Percentiles rank a stretch among this genome's conserved stretches.
Evolutionary conservation across 768 basidiomycete genomes (phyloP).

Genomic region (Boletus rufocinnamomeus): DNA sequence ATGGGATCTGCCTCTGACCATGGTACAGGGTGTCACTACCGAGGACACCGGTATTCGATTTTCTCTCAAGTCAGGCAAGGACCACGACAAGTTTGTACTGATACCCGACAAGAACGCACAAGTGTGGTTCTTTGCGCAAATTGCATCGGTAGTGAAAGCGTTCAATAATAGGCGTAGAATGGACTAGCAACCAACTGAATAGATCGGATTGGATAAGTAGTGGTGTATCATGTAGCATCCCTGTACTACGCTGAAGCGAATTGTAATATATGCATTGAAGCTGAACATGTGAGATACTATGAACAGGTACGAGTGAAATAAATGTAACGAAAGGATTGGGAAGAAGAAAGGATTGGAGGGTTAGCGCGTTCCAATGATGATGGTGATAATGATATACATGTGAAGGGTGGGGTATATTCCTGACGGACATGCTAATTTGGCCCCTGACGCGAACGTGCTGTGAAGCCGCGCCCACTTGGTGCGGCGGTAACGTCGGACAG

Average conservation of each 20-base stretch:
- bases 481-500: conserved; percentile 43
- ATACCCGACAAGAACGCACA: conserved; percentile 76
- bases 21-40: conserved; percentile 83
- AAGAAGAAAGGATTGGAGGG: conserved; percentile 17
- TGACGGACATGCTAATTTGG: conserved; percentile 22
- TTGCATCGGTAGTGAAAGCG: conserved; percentile 72
- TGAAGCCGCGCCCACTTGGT: conserved; percentile 28
- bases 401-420: conserved; percentile 32
- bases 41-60: conserved; percentile 92
- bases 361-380: conserved; percentile 20
- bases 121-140: conserved; percentile 79
- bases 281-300: conserved; percentile 22
- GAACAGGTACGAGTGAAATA: conserved; percentile 31
- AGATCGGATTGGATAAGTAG: conserved; percentile 17
- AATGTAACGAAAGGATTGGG: conserved; percentile 21
- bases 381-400: conserved; percentile 19
- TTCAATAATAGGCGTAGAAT: conserved; percentile 76
- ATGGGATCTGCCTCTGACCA: conserved; percentile 89
- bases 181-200: conserved; percentile 43
- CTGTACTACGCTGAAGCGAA: conserved; percentile 25
- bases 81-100: conserved; percentile 73
- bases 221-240: conserved; percentile 27
- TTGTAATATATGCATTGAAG: conserved; percentile 32
- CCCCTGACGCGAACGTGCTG: conserved; percentile 22
- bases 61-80: conserved; percentile 74